These are phyloP conservation scores for Punica granatum DNA, from an alignment of 345 rosid species.

Conservation along the genomic window DNA sequence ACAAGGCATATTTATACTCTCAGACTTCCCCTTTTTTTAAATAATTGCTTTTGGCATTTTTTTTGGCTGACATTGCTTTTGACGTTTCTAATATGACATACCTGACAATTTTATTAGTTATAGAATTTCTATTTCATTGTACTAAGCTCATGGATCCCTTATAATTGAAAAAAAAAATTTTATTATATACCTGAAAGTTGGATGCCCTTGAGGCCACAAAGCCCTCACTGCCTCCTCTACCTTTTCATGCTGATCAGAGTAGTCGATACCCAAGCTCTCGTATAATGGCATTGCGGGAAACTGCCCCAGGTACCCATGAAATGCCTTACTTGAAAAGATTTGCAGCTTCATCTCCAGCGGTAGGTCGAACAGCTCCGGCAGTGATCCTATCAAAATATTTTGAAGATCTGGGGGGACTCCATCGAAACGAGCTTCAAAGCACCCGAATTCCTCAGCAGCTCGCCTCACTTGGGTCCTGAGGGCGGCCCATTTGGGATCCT, in stretches of 20 bases:
- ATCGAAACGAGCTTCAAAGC: conserved; percentile 46
- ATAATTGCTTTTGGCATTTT: no score
- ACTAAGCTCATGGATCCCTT: no score
- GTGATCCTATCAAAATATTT: conserved; percentile 17
- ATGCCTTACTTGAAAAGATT: conserved; percentile 34
- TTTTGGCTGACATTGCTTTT: no score
- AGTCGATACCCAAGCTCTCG: conserved; percentile 54
- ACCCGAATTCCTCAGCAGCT: conserved; percentile 45
- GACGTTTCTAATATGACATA: no score
- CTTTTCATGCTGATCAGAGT: conserved; percentile 20
- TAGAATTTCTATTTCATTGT: no score
- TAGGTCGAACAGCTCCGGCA: conserved; percentile 44
- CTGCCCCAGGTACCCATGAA: conserved; percentile 42
- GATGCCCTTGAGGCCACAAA: conserved; percentile 49
- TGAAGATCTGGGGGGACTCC: conserved; percentile 24
- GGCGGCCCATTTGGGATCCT: conserved; percentile 23
- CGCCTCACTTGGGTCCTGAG: conserved; percentile 25
- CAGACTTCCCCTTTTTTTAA: no score
- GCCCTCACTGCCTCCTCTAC: conserved; percentile 20
- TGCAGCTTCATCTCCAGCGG: conserved; percentile 37
- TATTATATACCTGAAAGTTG: conserved; percentile 31
- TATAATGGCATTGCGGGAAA: conserved; percentile 37
- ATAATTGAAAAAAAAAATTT: no score
- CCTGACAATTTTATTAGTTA: not conserved
- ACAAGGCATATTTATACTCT: not conserved